A percentile compares a stretch with the other conserved stretches of the same genome.
These are phyloP conservation scores for Neurospora sp. DNA, from an alignment of 495 filamentous ascomycete genomes.

Conservation along the genomic window DNA sequence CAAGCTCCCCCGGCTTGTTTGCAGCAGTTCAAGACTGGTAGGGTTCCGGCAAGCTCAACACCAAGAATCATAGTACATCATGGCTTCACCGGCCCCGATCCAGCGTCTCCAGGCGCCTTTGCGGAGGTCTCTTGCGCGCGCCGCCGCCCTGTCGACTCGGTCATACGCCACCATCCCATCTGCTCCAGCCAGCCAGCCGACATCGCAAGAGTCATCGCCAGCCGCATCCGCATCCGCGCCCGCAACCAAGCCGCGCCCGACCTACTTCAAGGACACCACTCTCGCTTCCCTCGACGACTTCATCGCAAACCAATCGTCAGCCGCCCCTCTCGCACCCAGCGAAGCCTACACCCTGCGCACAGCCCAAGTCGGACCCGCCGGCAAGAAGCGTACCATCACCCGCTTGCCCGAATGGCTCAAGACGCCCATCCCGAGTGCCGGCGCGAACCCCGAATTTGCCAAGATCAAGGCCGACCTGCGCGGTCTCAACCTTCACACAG, in stretches of 20 bases:
- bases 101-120: conserved; percentile 24
- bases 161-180: conserved; percentile 23
- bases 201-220: conserved; percentile 3
- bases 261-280: conserved; percentile 74
- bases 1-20: background rate
- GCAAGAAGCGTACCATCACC: conserved; percentile 78
- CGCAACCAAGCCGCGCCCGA: conserved; percentile 36
- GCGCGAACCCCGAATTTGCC: conserved; percentile 65
- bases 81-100: conserved; percentile 21
- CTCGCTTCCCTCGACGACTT: conserved; percentile 85
- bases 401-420: conserved; percentile 91
- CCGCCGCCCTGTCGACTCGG: conserved; percentile 12
- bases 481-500: conserved; percentile 83
- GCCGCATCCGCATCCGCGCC: conserved; percentile 3
- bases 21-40: background rate
- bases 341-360: conserved; percentile 60
- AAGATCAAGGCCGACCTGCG: conserved; percentile 88
- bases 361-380: conserved; percentile 73
- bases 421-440: conserved; percentile 76
- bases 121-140: conserved; percentile 20
- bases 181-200: conserved; percentile 7
- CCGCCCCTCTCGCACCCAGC: conserved; percentile 35
- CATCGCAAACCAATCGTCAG: conserved; percentile 36
- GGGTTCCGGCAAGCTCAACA: conserved; percentile 1
- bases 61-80: conserved; percentile 4